Evolutionary conservation across 2,329 filamentous ascomycete species (phyloP).

Genomic region (Aplosporella prunicola): DNA sequence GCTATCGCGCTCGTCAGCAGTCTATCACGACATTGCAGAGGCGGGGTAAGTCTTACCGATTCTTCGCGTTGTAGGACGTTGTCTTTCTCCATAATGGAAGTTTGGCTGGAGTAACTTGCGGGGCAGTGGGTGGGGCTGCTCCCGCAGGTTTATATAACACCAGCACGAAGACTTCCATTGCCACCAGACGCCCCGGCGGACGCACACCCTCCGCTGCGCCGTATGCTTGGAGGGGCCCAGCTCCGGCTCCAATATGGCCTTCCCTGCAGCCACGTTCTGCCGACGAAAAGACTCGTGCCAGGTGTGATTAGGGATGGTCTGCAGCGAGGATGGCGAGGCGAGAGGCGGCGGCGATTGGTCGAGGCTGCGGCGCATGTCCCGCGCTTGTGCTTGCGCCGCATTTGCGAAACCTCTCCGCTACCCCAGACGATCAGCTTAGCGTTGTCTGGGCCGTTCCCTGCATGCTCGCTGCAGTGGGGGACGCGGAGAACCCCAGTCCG

Average conservation of each 20-base stretch:
- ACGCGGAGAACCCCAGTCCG: conserved; percentile 2
- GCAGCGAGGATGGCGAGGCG: no score
- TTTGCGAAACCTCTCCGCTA: neutral
- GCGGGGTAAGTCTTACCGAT: neutral
- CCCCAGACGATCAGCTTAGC: no score
- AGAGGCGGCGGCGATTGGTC: no score
- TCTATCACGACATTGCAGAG: neutral
- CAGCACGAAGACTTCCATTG: neutral
- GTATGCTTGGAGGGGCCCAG: no score
- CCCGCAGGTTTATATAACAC: neutral
- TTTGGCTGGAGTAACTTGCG: neutral
- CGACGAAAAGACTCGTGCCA: neutral
- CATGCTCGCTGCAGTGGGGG: neutral
- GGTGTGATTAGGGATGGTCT: neutral
- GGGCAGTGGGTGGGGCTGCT: neutral
- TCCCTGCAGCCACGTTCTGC: neutral
- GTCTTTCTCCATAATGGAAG: neutral
- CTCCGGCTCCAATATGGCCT: neutral
- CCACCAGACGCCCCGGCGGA: neutral
- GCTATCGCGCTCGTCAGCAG: neutral
- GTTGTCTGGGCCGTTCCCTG: no score
- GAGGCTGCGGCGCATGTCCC: neutral
- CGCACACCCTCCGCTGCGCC: conserved; percentile 1
- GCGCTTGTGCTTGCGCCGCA: neutral
- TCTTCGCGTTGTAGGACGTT: neutral